phyloP scores from a whole-genome alignment of 2,329 filamentous ascomycete species.

The Penicillium fuscoglaucum region DNA sequence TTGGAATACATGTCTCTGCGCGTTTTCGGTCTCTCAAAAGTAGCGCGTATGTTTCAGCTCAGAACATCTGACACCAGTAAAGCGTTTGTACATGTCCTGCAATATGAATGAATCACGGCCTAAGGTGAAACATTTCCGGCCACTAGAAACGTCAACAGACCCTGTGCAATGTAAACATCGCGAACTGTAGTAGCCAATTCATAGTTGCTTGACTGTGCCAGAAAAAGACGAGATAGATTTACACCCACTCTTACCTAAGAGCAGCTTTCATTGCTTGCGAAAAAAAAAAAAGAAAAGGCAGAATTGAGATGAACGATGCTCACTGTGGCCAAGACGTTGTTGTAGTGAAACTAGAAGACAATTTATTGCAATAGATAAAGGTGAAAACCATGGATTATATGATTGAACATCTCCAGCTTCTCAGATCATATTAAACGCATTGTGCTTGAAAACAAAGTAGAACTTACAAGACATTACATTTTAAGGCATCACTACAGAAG shows the following conservation, averaged over 20 bases:
- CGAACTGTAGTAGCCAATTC: no score
- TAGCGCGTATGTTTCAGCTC: background rate
- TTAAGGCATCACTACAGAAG: background rate
- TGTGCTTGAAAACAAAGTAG: background rate
- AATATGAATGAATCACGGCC: background rate
- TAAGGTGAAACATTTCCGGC: background rate
- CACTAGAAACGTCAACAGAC: background rate
- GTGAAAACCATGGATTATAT: background rate
- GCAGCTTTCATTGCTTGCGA: background rate
- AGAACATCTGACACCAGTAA: background rate
- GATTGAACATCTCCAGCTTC: background rate
- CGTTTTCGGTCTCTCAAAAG: background rate
- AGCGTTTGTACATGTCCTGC: background rate
- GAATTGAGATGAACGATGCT: background rate
- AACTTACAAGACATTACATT: background rate
- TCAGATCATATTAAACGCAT: background rate
- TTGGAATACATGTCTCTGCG: background rate
- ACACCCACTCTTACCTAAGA: background rate
- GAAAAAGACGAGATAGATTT: no score
- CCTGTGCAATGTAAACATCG: background rate
- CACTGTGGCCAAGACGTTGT: background rate
- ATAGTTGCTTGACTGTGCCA: no score
- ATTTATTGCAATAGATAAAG: background rate
- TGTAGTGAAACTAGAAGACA: background rate
- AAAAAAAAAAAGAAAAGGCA: background rate